Evolutionary conservation across 495 filamentous ascomycete genomes (phyloP), one percentile per base, ranked within the genome.

Genomic region (Penicillium bovifimosum): DNA sequence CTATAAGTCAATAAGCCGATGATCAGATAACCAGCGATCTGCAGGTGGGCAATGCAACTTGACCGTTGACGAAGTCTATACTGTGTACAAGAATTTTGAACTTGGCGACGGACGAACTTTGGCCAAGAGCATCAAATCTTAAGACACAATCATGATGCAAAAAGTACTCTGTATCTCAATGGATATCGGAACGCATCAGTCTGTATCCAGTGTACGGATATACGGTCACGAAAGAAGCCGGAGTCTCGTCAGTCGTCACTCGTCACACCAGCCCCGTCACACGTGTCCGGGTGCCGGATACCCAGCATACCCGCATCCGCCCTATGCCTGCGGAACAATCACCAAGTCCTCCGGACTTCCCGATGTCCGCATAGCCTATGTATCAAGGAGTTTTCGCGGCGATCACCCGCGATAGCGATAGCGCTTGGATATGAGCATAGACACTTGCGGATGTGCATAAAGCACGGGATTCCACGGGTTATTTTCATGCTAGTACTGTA

Each of bases 251-350:
- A n/a, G n/a, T n/a, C n/a, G n/a, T n/a, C n/a, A n/a, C n/a, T n/a
- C n/a, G n/a, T n/a, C n/a, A n/a, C n/a, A n/a, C 27, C 27, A 29
- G 26, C 27, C 41, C 41, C 26, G 20, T 29, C 4, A 6, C 36
- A 39, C 26, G 41, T 44, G 41, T 27, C 41, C 36, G 18, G n/a
- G 41, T 44, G 41, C 41, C 41, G 41, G 14, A 31, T 20, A 44
- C n/a, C 41, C 41, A 44, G n/a, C n/a, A 44, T n/a, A 17, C 8
- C 39, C 17, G 20, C 39, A 38, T 18, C 16, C 24, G n/a, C 24
- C 11, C 40, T 41, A 18, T 6, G n/a, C 18, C 40, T 41, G 20
- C 18, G 3, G 13, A 3, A 20, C 17, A 16, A 41, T 38, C 24
- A 14, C 20, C 20, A 24, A 24, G 20, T 24, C 20, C 32, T 13